These are phyloP conservation scores for Alternaria arborescens DNA, from an alignment of 2,329 filamentous ascomycete genomes.

Conservation along the genomic window DNA sequence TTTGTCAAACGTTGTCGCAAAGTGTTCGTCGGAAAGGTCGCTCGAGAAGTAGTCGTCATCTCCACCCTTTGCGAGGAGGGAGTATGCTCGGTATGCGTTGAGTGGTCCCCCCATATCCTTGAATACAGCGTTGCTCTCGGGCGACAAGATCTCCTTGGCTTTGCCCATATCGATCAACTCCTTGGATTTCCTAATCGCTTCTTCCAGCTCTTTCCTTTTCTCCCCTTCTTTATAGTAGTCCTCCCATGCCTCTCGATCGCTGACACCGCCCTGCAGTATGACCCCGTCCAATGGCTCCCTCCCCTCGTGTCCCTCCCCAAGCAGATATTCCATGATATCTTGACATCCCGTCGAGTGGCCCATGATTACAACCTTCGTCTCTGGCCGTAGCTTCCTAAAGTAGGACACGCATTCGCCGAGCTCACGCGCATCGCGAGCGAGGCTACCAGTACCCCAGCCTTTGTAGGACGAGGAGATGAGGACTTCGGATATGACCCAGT, in stretches of 20 bases:
- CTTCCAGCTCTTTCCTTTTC: conserved; percentile 12
- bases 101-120: conserved; percentile 55
- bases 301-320: conserved; percentile 38
- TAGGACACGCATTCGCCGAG: conserved; percentile 62
- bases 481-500: conserved; percentile 63
- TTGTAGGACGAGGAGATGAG: conserved; percentile 62
- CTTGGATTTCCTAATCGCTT: conserved; percentile 58
- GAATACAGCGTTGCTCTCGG: conserved; percentile 38
- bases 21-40: conserved; percentile 68
- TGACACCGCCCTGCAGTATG: conserved; percentile 82
- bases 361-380: conserved; percentile 69
- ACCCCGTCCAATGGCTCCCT: conserved; percentile 72
- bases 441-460: conserved; percentile 63
- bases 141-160: conserved; percentile 64
- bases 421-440: conserved; percentile 64
- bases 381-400: conserved; percentile 53
- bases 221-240: conserved; percentile 48
- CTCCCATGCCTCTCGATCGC: conserved; percentile 71
- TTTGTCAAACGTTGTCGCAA: conserved; percentile 71
- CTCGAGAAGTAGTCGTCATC: conserved; percentile 91
- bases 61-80: conserved; percentile 66
- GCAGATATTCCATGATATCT: conserved; percentile 71
- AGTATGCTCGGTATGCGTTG: conserved; percentile 66
- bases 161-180: conserved; percentile 65
- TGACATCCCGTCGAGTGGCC: conserved; percentile 75